Percentiles rank a stretch among this genome's conserved stretches.
These are phyloP conservation scores for Starmerella tilneyi DNA, from an alignment of 805 yeast genomes.

Conservation along the genomic window DNA sequence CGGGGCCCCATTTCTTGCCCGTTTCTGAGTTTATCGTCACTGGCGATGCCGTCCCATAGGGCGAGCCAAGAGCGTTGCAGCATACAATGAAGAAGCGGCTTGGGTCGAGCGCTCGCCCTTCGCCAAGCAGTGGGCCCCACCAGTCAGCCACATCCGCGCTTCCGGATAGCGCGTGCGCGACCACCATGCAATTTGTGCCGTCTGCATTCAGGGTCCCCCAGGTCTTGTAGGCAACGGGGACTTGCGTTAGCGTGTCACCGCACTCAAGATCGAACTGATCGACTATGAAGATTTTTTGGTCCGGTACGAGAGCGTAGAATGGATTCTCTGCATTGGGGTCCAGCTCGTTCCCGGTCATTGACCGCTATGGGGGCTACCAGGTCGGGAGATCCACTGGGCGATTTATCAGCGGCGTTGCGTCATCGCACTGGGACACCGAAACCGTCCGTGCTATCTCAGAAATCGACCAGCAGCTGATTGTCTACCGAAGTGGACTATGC, in stretches of 20 bases:
- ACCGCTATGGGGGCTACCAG: no score
- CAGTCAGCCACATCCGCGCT: slow-evolving; percentile 92
- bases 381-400: not conserved
- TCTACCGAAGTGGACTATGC: no score
- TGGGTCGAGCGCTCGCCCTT: slow-evolving; percentile 82
- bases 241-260: slow-evolving; percentile 54
- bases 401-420: slow-evolving; percentile 6
- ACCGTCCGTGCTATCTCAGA: no score
- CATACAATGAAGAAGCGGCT: slow-evolving; percentile 76
- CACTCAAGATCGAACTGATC: slow-evolving; percentile 62
- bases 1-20: slow-evolving; percentile 80
- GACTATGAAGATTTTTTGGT: slow-evolving; percentile 67
- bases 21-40: slow-evolving; percentile 69
- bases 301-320: slow-evolving; percentile 56
- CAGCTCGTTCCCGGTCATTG: slow-evolving; percentile 9
- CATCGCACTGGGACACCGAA: no score
- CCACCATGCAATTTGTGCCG: slow-evolving; percentile 71
- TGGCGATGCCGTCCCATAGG: slow-evolving; percentile 93
- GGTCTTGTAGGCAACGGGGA: slow-evolving; percentile 90
- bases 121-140: slow-evolving; percentile 97
- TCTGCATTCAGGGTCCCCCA: slow-evolving; percentile 78
- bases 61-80: slow-evolving; percentile 87
- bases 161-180: slow-evolving; percentile 93
- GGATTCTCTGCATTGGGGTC: slow-evolving; percentile 42
- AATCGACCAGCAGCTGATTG: no score